phyloP scores from a whole-genome alignment of 208 protist species.

The Kentomonas sorsogonicus region DNA sequence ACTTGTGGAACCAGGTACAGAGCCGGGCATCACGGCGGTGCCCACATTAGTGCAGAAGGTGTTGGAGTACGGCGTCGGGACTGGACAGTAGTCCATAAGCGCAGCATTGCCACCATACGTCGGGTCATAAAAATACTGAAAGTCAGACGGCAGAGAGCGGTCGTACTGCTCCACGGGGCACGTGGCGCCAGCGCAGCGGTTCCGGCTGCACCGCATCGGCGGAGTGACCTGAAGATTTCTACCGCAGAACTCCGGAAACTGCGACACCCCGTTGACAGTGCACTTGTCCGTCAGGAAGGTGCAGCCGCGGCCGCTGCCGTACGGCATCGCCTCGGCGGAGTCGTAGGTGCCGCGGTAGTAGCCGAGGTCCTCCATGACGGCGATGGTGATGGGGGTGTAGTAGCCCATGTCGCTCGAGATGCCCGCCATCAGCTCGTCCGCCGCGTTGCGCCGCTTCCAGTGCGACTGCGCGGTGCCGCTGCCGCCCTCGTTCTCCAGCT shows the following conservation, averaged over 20 bases:
- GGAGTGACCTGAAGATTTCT: too few species aligned
- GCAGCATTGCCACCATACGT: slow-evolving; percentile 55
- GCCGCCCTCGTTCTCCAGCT: slow-evolving; percentile 70
- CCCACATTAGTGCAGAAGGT: slow-evolving; percentile 14
- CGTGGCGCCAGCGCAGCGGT: slow-evolving; percentile 31
- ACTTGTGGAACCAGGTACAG: too few species aligned
- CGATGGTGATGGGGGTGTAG: slow-evolving; percentile 75
- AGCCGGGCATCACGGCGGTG: too few species aligned
- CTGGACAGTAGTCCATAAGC: slow-evolving; percentile 55
- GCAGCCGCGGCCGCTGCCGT: slow-evolving; percentile 63
- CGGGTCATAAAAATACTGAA: too few species aligned
- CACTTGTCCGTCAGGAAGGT: slow-evolving; percentile 38
- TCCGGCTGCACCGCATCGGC: too few species aligned
- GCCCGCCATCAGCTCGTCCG: slow-evolving; percentile 82
- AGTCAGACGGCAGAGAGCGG: slow-evolving; percentile 12
- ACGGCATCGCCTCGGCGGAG: slow-evolving; percentile 61
- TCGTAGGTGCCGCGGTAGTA: slow-evolving; percentile 74
- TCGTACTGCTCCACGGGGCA: slow-evolving; percentile 3
- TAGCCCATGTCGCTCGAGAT: slow-evolving; percentile 14
- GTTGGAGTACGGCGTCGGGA: slow-evolving; percentile 13
- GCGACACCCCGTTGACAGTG: slow-evolving; percentile 21
- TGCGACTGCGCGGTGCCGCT: slow-evolving; percentile 47
- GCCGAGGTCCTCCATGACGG: slow-evolving; percentile 69
- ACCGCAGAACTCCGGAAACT: slow-evolving; percentile 25
- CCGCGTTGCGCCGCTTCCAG: slow-evolving; percentile 81